phyloP scores from a whole-genome alignment of 139 green algal genomes.

The Pleodorina starrii region DNA sequence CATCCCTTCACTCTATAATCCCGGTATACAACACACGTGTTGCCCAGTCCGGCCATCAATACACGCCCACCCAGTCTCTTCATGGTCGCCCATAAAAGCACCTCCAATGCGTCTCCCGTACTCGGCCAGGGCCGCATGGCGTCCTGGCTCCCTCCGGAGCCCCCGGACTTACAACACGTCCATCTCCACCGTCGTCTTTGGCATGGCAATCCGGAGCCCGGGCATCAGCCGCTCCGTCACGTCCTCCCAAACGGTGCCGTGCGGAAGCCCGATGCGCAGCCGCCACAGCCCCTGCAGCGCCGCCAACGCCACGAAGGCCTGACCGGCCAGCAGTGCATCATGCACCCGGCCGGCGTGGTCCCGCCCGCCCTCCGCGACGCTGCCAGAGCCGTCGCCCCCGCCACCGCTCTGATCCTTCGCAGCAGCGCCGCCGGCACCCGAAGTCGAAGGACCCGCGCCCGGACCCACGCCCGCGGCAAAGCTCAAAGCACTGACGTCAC shows the following conservation, averaged over 20 bases:
- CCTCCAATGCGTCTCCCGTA: no score
- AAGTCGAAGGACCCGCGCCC: background rate
- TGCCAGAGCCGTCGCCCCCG: background rate
- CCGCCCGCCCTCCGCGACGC: background rate
- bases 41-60: no score
- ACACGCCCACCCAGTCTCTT: no score
- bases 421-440: background rate
- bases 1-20: no score
- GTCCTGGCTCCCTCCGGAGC: no score
- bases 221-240: constrained; percentile 24
- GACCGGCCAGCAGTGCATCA: constrained; percentile 1
- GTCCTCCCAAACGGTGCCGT: constrained; percentile 33
- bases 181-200: constrained; percentile 32
- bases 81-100: no score
- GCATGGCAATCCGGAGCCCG: constrained; percentile 16
- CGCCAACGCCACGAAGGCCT: constrained; percentile 10
- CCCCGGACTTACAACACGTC: constrained; percentile 7
- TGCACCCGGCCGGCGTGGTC: background rate
- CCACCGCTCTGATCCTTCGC: background rate
- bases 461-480: background rate
- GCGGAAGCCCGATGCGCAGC: constrained; percentile 35
- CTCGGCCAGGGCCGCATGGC: background rate
- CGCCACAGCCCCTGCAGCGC: constrained; percentile 47
- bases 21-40: no score
- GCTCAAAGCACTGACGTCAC: background rate